Percentiles rank a stretch among this genome's conserved stretches.
Conservation (phyloP, 164 flowering plant species). For the Aristolochia californica region DNA sequence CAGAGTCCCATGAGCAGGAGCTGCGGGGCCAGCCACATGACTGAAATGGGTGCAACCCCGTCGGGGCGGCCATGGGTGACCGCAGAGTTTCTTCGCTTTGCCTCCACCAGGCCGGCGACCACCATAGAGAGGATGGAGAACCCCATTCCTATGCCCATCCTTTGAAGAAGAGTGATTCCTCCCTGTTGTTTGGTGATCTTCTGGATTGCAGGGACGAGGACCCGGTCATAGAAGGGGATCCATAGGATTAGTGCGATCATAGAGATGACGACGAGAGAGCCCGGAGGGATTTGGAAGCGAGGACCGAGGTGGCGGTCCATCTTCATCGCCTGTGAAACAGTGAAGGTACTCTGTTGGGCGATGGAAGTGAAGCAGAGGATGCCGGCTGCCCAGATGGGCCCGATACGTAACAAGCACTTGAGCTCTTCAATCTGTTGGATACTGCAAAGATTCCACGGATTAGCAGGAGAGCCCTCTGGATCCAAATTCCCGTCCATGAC, state of each 20-base stretch:
- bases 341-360: slow-evolving; percentile 45
- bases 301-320: slow-evolving; percentile 52
- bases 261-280: slow-evolving; percentile 33
- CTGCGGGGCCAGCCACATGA: slow-evolving; percentile 70
- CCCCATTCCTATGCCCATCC: slow-evolving; percentile 53
- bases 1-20: slow-evolving; percentile 51
- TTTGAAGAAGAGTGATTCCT: slow-evolving; percentile 59
- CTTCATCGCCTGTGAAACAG: slow-evolving; percentile 42
- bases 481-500: slow-evolving; percentile 5
- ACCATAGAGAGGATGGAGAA: slow-evolving; percentile 23
- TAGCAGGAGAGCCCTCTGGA: slow-evolving; percentile 24
- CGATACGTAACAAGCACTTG: slow-evolving; percentile 34
- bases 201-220: slow-evolving; percentile 32
- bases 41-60: slow-evolving; percentile 8
- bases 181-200: slow-evolving; percentile 32
- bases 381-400: slow-evolving; percentile 49
- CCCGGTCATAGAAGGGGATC: slow-evolving; percentile 53
- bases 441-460: slow-evolving; percentile 41
- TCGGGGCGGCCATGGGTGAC: background rate
- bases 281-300: slow-evolving; percentile 49
- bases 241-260: slow-evolving; percentile 39
- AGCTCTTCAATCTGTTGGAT: slow-evolving; percentile 50
- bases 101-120: slow-evolving; percentile 27
- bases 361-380: slow-evolving; percentile 35
- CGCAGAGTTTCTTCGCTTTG: slow-evolving; percentile 18